Evolutionary conservation across 345 rosid genomes (phyloP).

Genomic region (Populus alba): DNA sequence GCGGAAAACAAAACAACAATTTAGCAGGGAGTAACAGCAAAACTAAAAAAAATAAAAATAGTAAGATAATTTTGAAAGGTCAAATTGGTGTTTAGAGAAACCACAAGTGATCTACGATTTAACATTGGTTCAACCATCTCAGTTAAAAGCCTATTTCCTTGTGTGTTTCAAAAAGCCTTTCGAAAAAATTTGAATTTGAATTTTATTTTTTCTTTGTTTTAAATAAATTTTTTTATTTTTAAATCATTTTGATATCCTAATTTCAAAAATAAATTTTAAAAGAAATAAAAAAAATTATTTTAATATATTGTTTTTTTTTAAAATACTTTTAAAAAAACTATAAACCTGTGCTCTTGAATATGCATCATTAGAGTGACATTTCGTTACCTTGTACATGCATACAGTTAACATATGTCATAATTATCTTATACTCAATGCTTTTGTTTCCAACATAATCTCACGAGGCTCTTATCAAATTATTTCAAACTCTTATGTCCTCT

Average conservation of each 20-base stretch:
- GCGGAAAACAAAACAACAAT: neutral
- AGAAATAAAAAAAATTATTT: no score
- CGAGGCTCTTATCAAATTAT: neutral
- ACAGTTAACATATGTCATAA: neutral
- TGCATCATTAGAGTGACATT: neutral
- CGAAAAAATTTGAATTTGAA: no score
- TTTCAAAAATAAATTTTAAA: no score
- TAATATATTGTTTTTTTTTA: no score
- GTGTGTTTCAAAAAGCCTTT: no score
- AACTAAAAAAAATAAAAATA: neutral
- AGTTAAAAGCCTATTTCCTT: neutral
- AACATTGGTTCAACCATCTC: neutral
- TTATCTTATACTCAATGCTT: neutral
- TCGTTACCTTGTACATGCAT: neutral
- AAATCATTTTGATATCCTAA: rapidly evolving
- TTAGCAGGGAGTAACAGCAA: neutral
- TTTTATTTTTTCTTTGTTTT: no score
- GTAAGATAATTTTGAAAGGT: neutral
- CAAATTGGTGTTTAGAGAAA: neutral
- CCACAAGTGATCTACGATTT: neutral
- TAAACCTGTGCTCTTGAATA: rapidly evolving
- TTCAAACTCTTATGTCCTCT: neutral
- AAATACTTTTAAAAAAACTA: rapidly evolving
- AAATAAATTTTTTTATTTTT: no score
- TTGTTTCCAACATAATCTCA: neutral